These are phyloP conservation scores for Fusarium proliferatum DNA, from an alignment of 2,329 filamentous ascomycete genomes.

Conservation along the genomic window DNA sequence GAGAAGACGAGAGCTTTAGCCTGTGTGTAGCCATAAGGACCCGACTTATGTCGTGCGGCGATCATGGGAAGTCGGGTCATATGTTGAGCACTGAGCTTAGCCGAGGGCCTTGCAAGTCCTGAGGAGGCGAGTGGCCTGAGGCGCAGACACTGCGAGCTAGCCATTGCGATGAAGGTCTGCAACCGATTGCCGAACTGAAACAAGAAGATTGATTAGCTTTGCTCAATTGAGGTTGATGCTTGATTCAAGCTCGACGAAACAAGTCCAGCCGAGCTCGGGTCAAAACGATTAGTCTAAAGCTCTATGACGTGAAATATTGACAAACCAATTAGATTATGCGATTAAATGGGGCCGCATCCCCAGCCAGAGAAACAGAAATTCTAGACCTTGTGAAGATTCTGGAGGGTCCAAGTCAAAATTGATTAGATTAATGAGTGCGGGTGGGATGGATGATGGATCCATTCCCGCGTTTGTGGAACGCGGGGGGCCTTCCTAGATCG, in stretches of 20 bases:
- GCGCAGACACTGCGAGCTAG: conserved; percentile 36
- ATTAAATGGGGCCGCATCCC: conserved; percentile 23
- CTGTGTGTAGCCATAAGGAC: conserved; percentile 83
- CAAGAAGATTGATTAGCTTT: background rate
- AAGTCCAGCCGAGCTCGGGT: conserved; percentile 24
- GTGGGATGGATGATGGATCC: conserved; percentile 32
- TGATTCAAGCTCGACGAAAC: conserved; percentile 9
- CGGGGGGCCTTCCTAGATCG: conserved; percentile 29
- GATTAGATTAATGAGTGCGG: conserved; percentile 12
- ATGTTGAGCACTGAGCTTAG: conserved; percentile 26
- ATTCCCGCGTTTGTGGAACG: conserved; percentile 30
- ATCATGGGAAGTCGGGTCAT: conserved; percentile 38
- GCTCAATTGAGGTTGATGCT: background rate
- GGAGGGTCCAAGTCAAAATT: background rate
- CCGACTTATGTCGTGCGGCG: conserved; percentile 63
- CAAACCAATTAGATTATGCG: conserved; percentile 20
- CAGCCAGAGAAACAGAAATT: background rate
- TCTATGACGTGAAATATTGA: conserved; percentile 27
- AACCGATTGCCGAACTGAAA: background rate
- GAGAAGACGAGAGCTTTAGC: conserved; percentile 84
- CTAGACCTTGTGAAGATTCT: conserved; percentile 1
- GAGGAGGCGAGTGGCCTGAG: conserved; percentile 38
- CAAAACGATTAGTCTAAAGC: conserved; percentile 14
- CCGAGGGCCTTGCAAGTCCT: conserved; percentile 36
- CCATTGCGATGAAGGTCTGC: conserved; percentile 31